Evolutionary conservation across 2,329 filamentous ascomycete genomes (phyloP).

Genomic region (Fusarium humuli): DNA sequence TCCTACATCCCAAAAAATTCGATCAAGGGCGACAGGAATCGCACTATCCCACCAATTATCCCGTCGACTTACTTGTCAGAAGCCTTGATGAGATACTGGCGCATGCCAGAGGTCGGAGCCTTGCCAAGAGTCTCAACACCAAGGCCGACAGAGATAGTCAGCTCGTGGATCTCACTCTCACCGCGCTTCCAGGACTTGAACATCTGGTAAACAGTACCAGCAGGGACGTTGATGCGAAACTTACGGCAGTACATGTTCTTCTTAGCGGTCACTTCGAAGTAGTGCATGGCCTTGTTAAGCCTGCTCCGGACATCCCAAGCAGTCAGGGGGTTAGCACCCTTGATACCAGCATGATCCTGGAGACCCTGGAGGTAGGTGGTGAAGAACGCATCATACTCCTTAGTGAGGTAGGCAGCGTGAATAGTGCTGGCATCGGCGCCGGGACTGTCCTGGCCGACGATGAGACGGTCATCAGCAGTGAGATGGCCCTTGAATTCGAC

Average conservation of each 20-base stretch:
- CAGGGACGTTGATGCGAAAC: not conserved
- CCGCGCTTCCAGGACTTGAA: conserved; percentile 45
- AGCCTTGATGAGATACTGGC: conserved; percentile 30
- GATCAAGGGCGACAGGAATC: not conserved
- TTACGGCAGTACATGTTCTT: conserved; percentile 27
- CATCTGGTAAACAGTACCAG: conserved; percentile 33
- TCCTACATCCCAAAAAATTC: not conserved
- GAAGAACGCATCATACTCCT: conserved; percentile 36
- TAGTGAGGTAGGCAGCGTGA: conserved; percentile 28
- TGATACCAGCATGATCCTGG: conserved; percentile 30
- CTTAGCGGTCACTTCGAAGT: conserved; percentile 30
- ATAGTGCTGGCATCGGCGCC: not conserved
- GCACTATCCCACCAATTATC: accelerated
- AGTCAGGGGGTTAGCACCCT: not conserved
- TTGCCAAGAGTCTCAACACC: conserved; percentile 38
- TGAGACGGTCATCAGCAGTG: conserved; percentile 20
- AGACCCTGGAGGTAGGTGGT: conserved; percentile 29
- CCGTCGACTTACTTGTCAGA: not conserved
- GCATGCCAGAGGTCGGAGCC: conserved; percentile 37
- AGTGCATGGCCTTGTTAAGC: conserved; percentile 34
- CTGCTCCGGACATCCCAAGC: conserved; percentile 25
- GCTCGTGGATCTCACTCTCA: conserved; percentile 20
- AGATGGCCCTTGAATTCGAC: conserved; percentile 33
- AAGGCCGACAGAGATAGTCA: conserved; percentile 27
- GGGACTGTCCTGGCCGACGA: conserved; percentile 39